Conservation (phyloP, 2,329 filamentous ascomycete species). For the Xylaria sp. region DNA sequence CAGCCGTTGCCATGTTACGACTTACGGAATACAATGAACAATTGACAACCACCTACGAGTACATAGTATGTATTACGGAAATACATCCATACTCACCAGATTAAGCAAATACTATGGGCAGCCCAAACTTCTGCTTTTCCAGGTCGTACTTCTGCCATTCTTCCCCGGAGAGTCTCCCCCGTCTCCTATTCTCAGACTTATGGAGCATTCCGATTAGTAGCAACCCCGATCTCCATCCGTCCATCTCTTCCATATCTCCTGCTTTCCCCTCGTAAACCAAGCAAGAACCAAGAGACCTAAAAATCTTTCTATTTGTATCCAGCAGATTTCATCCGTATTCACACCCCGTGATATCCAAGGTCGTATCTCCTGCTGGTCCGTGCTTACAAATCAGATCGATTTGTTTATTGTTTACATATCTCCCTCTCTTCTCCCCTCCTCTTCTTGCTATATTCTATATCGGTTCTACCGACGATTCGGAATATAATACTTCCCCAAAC, state of each 20-base stretch:
- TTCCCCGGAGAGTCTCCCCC: no score
- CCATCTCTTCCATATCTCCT: not conserved
- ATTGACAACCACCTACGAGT: not conserved
- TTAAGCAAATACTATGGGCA: no score
- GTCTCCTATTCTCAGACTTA: not conserved
- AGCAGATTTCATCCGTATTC: not conserved
- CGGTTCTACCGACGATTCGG: not conserved
- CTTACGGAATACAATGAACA: not conserved
- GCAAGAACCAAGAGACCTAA: not conserved
- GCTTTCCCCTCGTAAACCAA: not conserved
- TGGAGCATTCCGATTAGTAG: not conserved
- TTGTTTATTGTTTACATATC: not conserved
- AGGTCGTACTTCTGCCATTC: not conserved
- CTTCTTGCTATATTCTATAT: not conserved
- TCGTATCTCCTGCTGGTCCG: not conserved
- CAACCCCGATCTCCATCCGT: no score
- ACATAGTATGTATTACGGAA: no score
- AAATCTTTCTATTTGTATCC: not conserved
- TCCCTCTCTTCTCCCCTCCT: not conserved
- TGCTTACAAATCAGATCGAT: constrained; percentile 3
- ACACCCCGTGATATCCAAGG: not conserved
- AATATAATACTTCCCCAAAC: not conserved
- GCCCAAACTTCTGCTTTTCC: not conserved
- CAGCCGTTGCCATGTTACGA: not conserved
- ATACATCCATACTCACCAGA: no score